These are phyloP conservation scores for Furcasterigmium sp. DNA, from an alignment of 2,329 filamentous ascomycete species.

Conservation along the genomic window DNA sequence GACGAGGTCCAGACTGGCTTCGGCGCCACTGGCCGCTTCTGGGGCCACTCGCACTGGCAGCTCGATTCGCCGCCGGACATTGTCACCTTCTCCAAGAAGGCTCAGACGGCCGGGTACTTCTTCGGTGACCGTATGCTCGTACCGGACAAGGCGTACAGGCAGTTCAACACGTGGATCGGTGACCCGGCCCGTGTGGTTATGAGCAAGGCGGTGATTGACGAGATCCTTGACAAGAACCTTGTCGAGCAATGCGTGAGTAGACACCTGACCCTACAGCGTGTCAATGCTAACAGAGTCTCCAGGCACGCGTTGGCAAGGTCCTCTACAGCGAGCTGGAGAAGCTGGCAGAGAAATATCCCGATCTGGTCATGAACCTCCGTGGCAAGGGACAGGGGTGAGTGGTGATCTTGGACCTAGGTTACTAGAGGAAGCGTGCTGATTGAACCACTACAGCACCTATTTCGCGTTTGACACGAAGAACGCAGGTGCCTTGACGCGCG, in stretches of 20 bases:
- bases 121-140: constrained; percentile 68
- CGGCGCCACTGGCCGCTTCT: constrained; percentile 82
- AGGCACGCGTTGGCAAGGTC: constrained; percentile 59
- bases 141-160: constrained; percentile 77
- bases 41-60: constrained; percentile 83
- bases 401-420: too few species aligned
- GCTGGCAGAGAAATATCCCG: constrained; percentile 61
- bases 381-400: constrained; percentile 61
- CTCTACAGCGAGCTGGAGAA: constrained; percentile 60
- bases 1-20: constrained; percentile 61
- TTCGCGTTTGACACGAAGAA: constrained; percentile 73
- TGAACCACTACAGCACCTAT: constrained; percentile 70
- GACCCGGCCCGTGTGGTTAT: constrained; percentile 72
- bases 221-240: constrained; percentile 64
- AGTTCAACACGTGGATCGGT: constrained; percentile 80
- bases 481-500: constrained; percentile 63
- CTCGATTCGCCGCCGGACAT: constrained; percentile 69
- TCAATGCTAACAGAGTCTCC: constrained; percentile 2
- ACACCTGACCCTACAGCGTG: too few species aligned
- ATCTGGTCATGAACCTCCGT: constrained; percentile 66
- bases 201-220: constrained; percentile 71
- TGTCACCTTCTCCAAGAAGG: constrained; percentile 87
- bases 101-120: constrained; percentile 80
- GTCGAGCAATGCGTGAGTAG: constrained; percentile 50
- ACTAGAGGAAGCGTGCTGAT: neutral